Evolutionary conservation across 73 alveolate genomes (phyloP), one percentile per base, ranked within the genome.

Genomic region (Paramecium caudatum): DNA sequence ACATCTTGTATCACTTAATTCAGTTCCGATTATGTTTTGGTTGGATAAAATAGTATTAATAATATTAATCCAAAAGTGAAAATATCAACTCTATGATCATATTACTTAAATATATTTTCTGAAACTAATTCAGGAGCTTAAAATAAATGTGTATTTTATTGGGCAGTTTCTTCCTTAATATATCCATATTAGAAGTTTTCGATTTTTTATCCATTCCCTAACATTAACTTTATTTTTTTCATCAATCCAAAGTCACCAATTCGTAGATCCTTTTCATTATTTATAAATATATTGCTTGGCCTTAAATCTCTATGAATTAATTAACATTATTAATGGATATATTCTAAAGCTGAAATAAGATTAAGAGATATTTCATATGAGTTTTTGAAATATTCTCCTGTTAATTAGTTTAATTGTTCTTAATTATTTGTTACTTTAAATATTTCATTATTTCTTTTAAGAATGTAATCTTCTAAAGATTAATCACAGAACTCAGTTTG

Each of bases 241-340:
- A 55, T 55, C 3, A 55, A 55, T 55, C 80, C 80, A 55, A 55
- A 55, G 30, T 55, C 80, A 21, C 80, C 80, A 27, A 55, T 55
- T 55, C 80, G 23, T 25, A 55, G 46, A 55, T 55, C 80, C 23
- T 55, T 55, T 55, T 16, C 41, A 55, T 55, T 55, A 30, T 65
- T 65, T 5, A 65, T 65, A 65, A 65, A 65, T 6, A 65, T 65
- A 36, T 65, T 65, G 16, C 34, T 49, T 65, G 83, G 83, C 15
- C 49, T 65, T 10, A 65, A 65, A 65, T 65, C 49, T 30, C 83
- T 27, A 65, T 65, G 83, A 30, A 65, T 43, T 65, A 65, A 55
- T 55, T 55, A 32, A 65, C 47, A 65, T 65, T 65, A 33, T 33
- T 65, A 33, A 65, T 65, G 83, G 17, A 65, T 33, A 65, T 65